A percentile compares a stretch with the other conserved stretches of the same genome.
Evolutionary conservation across 805 yeast genomes (phyloP).

Genomic region (Kodamaea neixiangensis): DNA sequence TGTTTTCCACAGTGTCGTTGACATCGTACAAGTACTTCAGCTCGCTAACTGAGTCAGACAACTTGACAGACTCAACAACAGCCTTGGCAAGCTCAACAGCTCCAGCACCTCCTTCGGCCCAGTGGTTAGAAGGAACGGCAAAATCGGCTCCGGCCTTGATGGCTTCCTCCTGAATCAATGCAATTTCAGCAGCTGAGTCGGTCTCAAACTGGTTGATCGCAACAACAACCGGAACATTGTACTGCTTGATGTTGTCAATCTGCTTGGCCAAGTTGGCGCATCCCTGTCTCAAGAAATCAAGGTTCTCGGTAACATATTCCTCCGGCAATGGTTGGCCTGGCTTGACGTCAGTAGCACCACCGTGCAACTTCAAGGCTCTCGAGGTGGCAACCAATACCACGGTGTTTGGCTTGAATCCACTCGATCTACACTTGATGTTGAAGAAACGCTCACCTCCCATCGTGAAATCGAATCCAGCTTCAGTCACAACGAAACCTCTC

Average conservation of each 20-base stretch:
- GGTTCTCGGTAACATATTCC: slow-evolving; percentile 79
- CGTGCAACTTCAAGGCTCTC: slow-evolving; percentile 94
- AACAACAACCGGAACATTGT: slow-evolving; percentile 90
- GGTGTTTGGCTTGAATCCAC: slow-evolving; percentile 84
- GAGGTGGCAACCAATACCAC: slow-evolving; percentile 95
- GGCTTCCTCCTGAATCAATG: slow-evolving; percentile 76
- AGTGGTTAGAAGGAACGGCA: slow-evolving; percentile 89
- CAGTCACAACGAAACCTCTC: slow-evolving; percentile 90
- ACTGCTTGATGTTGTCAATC: slow-evolving; percentile 78
- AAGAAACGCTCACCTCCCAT: slow-evolving; percentile 99
- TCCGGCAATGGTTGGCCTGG: slow-evolving; percentile 87
- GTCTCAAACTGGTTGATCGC: slow-evolving; percentile 83
- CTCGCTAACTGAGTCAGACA: slow-evolving; percentile 34
- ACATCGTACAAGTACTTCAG: slow-evolving; percentile 67
- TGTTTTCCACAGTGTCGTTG: slow-evolving; percentile 73
- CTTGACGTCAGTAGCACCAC: slow-evolving; percentile 96
- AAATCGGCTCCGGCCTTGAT: slow-evolving; percentile 89
- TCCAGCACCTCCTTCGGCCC: slow-evolving; percentile 95
- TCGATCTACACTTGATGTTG: slow-evolving; percentile 92
- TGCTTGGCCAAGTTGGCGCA: slow-evolving; percentile 90
- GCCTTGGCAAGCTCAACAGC: slow-evolving; percentile 83
- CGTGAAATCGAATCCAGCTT: slow-evolving; percentile 98
- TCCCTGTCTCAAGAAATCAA: slow-evolving; percentile 75
- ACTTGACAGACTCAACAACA: slow-evolving; percentile 68
- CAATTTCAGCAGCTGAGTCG: slow-evolving; percentile 80